Percentiles rank a stretch among this genome's conserved stretches.
These are phyloP conservation scores for Alternaria ethzedia DNA, from an alignment of 2,329 filamentous ascomycete genomes.

Conservation along the genomic window DNA sequence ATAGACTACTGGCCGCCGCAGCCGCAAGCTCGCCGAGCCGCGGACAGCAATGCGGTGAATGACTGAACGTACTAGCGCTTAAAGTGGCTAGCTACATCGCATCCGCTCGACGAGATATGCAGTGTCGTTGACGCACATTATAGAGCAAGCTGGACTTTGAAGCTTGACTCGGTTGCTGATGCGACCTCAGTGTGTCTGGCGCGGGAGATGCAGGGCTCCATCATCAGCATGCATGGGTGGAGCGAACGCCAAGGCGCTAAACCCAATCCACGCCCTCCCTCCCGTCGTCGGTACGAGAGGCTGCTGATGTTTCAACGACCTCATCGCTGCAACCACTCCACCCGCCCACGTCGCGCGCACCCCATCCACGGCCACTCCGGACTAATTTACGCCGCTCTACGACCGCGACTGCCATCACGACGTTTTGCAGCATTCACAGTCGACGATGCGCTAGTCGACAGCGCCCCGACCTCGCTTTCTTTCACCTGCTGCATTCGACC, in stretches of 20 bases:
- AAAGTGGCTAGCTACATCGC: background rate
- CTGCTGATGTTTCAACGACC: conserved; percentile 12
- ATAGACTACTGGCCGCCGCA: conserved; percentile 9
- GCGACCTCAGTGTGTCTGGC: background rate
- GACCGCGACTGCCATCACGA: conserved; percentile 17
- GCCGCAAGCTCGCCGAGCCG: conserved; percentile 2
- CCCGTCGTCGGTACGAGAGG: background rate
- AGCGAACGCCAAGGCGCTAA: conserved; percentile 7
- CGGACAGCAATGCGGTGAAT: background rate
- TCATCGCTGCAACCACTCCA: conserved; percentile 15
- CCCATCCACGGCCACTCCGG: conserved; percentile 3
- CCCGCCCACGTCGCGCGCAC: conserved; percentile 7
- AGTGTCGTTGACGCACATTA: background rate
- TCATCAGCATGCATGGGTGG: conserved; percentile 1
- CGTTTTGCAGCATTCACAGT: conserved; percentile 1
- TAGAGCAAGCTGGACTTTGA: background rate
- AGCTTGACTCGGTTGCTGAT: conserved; percentile 3
- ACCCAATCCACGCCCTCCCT: background rate
- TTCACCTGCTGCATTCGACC: conserved; percentile 13
- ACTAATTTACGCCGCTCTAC: background rate
- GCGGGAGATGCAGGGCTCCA: conserved; percentile 2
- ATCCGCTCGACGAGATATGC: background rate
- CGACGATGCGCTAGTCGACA: conserved; percentile 12
- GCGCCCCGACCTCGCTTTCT: conserved; percentile 8
- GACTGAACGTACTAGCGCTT: background rate